Base-by-base conservation (phyloP, 176 grass and related monocot species). In the Oryza brachyantha region DNA sequence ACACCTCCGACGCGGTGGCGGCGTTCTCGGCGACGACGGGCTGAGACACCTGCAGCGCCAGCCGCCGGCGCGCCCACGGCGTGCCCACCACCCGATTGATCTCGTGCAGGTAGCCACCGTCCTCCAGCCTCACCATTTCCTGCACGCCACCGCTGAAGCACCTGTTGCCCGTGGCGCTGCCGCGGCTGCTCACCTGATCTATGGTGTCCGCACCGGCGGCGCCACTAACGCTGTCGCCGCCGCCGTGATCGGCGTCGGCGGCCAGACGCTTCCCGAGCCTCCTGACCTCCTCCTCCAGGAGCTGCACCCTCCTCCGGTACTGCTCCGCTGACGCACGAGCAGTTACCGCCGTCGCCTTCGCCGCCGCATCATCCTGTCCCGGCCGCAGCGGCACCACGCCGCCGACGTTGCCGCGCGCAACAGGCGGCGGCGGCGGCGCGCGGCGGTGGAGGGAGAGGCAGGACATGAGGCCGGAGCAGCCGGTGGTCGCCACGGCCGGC, bases 11-110 rank as follows among this genome's bases (percentile, higher is more conserved):
- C 7, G 83, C 87, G 61, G 50, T 86, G 3, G 37, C 14, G 2
- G 90, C 72, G 42, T 92, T 59, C 71, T 59, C 66, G 14, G 84
- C 78, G 32, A 84, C 6, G 67, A 79, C 66, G n/a, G 90, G 82
- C 19, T 10, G 42, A 1, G 93, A 88, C 24, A 92, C 42, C 59
- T 96, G 90, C 76, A 96, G 83, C 67, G 73, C 58, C 21, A 96
- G 72, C 13, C 87, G 59, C 40, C n/a, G n/a, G n/a, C n/a, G n/a
- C n/a, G 73, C 85, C 93, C 84, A 90, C 17, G 66, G 75, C 66
- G 24, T 77, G 73, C 13, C 84, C 21, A 57, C 90, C 14, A 75
- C 62, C 52, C 21, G 75, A 22, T 36, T 76, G 38, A 92, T 66
- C 65, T 90, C 72, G 75, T 64, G 85, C 25, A 96, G 67, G 69